phyloP scores from a whole-genome alignment of 192 early-diverging fungal genomes.

The Entomortierella lignicola region DNA sequence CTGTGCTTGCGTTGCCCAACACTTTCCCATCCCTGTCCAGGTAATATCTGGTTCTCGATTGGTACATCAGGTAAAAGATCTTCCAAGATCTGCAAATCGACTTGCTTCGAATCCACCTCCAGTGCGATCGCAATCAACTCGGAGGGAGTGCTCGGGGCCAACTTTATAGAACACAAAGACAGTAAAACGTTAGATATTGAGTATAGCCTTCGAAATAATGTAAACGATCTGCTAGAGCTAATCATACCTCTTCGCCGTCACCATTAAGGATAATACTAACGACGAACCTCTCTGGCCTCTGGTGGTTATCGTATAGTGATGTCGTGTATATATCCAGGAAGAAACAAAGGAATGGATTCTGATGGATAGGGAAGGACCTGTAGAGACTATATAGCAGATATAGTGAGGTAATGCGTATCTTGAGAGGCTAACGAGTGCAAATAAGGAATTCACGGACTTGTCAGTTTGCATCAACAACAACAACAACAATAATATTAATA shows the following conservation, averaged over 20 bases:
- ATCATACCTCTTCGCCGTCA: conserved; percentile 46
- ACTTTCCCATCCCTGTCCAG: conserved; percentile 30
- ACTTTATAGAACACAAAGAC: conserved; percentile 7
- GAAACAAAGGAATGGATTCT: conserved; percentile 45
- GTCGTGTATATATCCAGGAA: conserved; percentile 44
- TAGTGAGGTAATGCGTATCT: conserved; percentile 32
- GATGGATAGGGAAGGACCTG: conserved; percentile 42
- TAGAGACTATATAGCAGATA: conserved; percentile 51
- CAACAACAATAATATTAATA: neutral
- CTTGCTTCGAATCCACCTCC: conserved; percentile 23
- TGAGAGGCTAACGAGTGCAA: conserved; percentile 36
- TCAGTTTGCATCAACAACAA: no score
- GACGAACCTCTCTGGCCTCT: conserved; percentile 41
- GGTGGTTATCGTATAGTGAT: conserved; percentile 22
- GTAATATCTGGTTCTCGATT: conserved; percentile 28
- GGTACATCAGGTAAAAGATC: conserved; percentile 22
- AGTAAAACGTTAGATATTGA: neutral
- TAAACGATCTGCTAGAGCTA: neutral
- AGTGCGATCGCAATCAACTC: conserved; percentile 44
- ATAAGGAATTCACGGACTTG: no score
- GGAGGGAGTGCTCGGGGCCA: conserved; percentile 43
- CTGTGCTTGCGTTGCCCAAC: conserved; percentile 2
- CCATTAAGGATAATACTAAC: conserved; percentile 44
- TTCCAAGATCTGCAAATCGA: conserved; percentile 24
- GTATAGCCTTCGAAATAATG: neutral